Conservation (phyloP, 164 flowering plant species). For the Saururus chinensis region DNA sequence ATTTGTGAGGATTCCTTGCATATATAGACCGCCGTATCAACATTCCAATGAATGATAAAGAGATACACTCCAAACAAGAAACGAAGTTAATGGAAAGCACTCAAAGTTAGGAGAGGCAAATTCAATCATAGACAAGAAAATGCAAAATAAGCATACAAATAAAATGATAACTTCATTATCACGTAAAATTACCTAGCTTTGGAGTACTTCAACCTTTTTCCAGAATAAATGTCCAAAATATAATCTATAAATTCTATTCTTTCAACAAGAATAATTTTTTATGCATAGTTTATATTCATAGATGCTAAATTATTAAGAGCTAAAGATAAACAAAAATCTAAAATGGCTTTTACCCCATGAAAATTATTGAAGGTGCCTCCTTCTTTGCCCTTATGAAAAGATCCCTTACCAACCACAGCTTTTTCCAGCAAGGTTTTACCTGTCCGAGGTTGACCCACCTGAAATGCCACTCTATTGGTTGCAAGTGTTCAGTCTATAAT, state of each 20-base stretch:
- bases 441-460: conserved; percentile 99
- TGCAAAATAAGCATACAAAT: too few species aligned
- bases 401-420: conserved; percentile 97
- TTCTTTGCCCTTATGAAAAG: conserved; percentile 92
- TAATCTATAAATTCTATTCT: too few species aligned
- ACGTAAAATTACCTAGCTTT: too few species aligned
- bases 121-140: neutral
- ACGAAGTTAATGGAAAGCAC: neutral
- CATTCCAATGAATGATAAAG: conserved; percentile 88
- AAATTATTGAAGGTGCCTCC: conserved; percentile 95
- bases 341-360: conserved; percentile 62
- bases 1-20: conserved; percentile 84
- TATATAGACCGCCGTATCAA: conserved; percentile 81
- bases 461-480: conserved; percentile 20
- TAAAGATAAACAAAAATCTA: neutral
- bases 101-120: neutral
- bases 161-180: too few species aligned
- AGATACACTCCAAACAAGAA: conserved; percentile 62
- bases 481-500: neutral
- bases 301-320: neutral
- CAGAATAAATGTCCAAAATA: too few species aligned
- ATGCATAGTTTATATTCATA: too few species aligned
- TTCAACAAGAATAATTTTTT: too few species aligned
- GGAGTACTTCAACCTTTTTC: too few species aligned
- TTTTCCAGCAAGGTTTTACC: conserved; percentile 97